phyloP scores from a whole-genome alignment of 1,284 basidiomycete genomes.

The Apiotrichum domesticum region DNA sequence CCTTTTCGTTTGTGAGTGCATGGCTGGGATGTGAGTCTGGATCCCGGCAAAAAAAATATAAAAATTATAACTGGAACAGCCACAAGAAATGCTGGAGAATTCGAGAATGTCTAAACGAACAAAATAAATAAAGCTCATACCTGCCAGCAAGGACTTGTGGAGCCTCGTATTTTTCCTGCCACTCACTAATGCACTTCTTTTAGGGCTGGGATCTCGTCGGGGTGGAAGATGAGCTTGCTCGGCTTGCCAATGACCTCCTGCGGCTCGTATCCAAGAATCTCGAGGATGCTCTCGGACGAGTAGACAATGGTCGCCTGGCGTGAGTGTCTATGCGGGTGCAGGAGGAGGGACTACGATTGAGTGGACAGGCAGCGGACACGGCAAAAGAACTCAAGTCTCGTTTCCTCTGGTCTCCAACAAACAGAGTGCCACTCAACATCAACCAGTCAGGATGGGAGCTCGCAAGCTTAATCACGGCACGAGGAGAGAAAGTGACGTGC shows the following conservation, averaged over 20 bases:
- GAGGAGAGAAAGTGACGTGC: too few relatives aligned
- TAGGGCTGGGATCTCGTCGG: slow-evolving; percentile 32
- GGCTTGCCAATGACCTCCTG: slow-evolving; percentile 30
- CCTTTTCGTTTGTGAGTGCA: slow-evolving; percentile 23
- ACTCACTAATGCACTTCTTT: slow-evolving; percentile 36
- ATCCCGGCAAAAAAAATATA: too few relatives aligned
- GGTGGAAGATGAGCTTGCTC: slow-evolving; percentile 33
- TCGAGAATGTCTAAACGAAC: too few relatives aligned
- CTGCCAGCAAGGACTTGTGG: neutral
- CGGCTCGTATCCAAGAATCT: slow-evolving; percentile 36
- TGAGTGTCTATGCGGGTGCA: neutral
- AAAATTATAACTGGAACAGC: too few relatives aligned
- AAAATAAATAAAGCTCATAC: neutral
- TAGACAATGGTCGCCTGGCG: slow-evolving; percentile 26
- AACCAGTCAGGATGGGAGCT: too few relatives aligned
- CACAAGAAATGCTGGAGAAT: too few relatives aligned
- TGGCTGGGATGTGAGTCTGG: slow-evolving; percentile 11
- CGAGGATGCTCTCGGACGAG: slow-evolving; percentile 32
- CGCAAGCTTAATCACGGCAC: too few relatives aligned
- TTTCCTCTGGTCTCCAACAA: too few relatives aligned
- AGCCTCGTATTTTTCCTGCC: neutral
- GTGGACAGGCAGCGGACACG: too few relatives aligned
- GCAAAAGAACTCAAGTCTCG: too few relatives aligned
- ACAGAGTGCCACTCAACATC: too few relatives aligned
- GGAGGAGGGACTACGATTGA: too few relatives aligned